Evolutionary conservation across 1,139 yeast species (phyloP).

Genomic region (Meyerozyma carpophila): DNA sequence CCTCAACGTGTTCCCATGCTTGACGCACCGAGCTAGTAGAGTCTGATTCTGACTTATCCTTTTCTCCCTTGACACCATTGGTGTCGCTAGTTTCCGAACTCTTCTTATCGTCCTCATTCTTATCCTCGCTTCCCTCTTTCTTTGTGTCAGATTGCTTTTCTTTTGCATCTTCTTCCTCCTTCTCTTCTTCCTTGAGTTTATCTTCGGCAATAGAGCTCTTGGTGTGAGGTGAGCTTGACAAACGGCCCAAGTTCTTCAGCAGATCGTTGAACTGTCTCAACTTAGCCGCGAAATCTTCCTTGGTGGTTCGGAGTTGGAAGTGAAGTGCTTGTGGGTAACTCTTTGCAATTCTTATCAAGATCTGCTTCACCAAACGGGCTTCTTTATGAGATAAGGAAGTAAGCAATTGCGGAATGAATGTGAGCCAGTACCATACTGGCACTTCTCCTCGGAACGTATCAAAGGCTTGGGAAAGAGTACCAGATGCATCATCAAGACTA

Average conservation of each 20-base stretch:
- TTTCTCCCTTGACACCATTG: background rate
- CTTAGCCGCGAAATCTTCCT: constrained; percentile 85
- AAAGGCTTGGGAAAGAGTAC: constrained; percentile 80
- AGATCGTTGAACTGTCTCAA: constrained; percentile 69
- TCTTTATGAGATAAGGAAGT: constrained; percentile 89
- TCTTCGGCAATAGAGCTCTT: constrained; percentile 5
- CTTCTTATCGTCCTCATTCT: constrained; percentile 3
- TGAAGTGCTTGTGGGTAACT: constrained; percentile 96
- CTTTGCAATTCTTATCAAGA: constrained; percentile 88
- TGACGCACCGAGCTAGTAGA: constrained; percentile 35
- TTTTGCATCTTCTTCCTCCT: constrained; percentile 4
- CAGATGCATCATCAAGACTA: constrained; percentile 81
- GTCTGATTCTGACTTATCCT: background rate
- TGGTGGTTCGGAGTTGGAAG: constrained; percentile 90
- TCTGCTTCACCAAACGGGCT: constrained; percentile 81
- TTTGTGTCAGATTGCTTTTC: constrained; percentile 2
- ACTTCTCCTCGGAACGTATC: constrained; percentile 92
- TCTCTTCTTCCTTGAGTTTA: constrained; percentile 5
- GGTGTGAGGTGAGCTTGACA: background rate
- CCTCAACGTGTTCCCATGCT: constrained; percentile 95
- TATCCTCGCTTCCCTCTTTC: constrained; percentile 1
- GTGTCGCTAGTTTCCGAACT: constrained; percentile 3
- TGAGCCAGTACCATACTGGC: constrained; percentile 99
- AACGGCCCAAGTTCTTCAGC: constrained; percentile 4
- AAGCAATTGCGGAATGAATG: constrained; percentile 89